Evolutionary conservation across 2,329 filamentous ascomycete species (phyloP), one percentile per base, ranked within the genome.

Genomic region (Claviceps quebecensis): DNA sequence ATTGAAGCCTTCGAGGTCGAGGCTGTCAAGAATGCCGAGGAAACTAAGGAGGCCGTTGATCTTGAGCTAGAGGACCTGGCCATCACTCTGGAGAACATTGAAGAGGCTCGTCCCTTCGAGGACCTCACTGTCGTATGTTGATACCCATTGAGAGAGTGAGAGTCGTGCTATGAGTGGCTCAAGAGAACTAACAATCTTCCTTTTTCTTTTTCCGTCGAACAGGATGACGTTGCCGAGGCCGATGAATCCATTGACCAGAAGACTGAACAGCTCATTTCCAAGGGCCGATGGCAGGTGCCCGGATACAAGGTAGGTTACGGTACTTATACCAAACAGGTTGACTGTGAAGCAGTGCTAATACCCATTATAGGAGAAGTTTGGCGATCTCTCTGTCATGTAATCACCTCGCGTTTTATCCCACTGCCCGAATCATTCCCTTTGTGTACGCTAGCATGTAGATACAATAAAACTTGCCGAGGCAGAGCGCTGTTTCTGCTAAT

Each of bases 1-100:
- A 97, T 98, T 68, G 90, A 97, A 68, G 87, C 88, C 52, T 98
- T 98, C 68, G 91, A 98, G 81, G 83, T 87, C 53, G 89, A 97
- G 80, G 93, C 93, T 59, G 73, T 98, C 63, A 88, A 94, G 84
- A 95, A 91, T 72, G 93, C 93, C 58, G 83, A 95, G 81, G 86
- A 88, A 68, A 97, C 93, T 67, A 97, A 96, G 85, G 78, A 83
- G 67, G 89, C 90, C 75, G 91, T 98, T 62, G 91, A 96, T 74
- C 78, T 87, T 57, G 93, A 98, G 77, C 78, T 98, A 70, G 82
- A 84, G 78, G 91, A 95, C 71, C 78, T 98, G 67, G 81, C 91
- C 71, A 89, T 89, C 76, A 97, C 93, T 46, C 76, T 98, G 67
- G 85, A 86, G 79, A 97, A 98, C 75, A 98, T 98, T 63, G 88